phyloP scores from a whole-genome alignment of 305 asterid genomes.

The Fraxinus angustifolia region DNA sequence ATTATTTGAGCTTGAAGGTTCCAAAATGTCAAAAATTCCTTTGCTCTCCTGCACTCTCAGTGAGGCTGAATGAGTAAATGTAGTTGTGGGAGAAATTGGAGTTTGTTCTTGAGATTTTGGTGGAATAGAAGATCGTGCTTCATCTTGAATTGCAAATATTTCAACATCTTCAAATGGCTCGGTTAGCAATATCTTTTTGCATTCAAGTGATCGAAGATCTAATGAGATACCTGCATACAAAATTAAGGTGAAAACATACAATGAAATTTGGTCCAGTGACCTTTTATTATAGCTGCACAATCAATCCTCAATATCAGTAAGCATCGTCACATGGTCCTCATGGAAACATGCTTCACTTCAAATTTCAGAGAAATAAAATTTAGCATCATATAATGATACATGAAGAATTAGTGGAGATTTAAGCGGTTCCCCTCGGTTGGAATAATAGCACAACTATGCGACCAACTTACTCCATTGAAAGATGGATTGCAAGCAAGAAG shows the following conservation, averaged over 20 bases:
- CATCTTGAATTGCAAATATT: constrained; percentile 14
- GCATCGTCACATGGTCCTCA: background rate
- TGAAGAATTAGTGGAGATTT: background rate
- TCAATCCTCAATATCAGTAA: background rate
- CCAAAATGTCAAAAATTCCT: constrained; percentile 31
- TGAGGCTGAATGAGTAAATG: constrained; percentile 34
- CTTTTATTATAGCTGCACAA: background rate
- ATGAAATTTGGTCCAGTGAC: background rate
- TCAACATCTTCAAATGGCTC: constrained; percentile 26
- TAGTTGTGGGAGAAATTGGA: constrained; percentile 65
- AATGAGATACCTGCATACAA: constrained; percentile 38
- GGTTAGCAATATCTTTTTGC: constrained; percentile 11
- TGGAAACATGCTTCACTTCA: no score
- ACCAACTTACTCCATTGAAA: background rate
- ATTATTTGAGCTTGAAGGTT: constrained; percentile 31
- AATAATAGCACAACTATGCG: background rate
- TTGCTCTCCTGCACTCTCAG: constrained; percentile 40
- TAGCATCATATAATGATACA: no score
- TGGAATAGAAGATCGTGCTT: constrained; percentile 18
- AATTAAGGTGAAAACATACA: background rate
- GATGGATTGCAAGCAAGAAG: background rate
- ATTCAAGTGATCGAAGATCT: constrained; percentile 28
- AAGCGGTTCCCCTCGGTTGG: background rate
- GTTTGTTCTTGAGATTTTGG: constrained; percentile 29
- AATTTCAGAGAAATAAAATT: no score